phyloP scores from a whole-genome alignment of 768 basidiomycete species.

The Lactifluus hygrophoroides region DNA sequence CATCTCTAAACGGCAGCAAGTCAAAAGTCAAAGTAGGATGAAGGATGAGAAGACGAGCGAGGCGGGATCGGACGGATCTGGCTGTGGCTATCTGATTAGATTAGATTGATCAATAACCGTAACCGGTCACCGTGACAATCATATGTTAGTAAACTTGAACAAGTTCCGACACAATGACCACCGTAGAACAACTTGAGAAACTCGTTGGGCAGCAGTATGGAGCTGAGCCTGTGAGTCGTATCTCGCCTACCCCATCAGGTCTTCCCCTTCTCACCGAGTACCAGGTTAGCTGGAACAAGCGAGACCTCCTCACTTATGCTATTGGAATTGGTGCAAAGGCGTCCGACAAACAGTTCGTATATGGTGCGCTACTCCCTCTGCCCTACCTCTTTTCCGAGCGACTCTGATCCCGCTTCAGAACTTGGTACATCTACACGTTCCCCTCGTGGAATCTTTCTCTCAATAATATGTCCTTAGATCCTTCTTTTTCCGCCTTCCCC shows the following conservation, averaged over 20 bases:
- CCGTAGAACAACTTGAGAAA: slow-evolving; percentile 40
- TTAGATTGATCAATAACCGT: too few species aligned
- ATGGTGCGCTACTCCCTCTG: slow-evolving; percentile 36
- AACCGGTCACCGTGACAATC: too few species aligned
- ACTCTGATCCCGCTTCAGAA: slow-evolving; percentile 20
- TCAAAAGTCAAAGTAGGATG: too few species aligned
- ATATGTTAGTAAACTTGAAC: too few species aligned
- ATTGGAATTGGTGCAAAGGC: slow-evolving; percentile 75
- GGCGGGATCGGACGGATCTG: too few species aligned
- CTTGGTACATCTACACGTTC: slow-evolving; percentile 19
- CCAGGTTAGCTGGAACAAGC: slow-evolving; percentile 78
- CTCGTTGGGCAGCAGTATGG: slow-evolving; percentile 52
- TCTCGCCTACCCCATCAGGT: too few species aligned
- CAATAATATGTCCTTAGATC: slow-evolving; percentile 33
- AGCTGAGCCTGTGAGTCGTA: slow-evolving; percentile 43
- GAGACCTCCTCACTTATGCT: slow-evolving; percentile 74
- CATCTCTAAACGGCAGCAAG: too few species aligned
- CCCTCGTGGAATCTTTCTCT: neutral
- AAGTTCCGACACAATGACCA: slow-evolving; percentile 7
- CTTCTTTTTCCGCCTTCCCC: slow-evolving; percentile 66
- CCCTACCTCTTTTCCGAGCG: neutral
- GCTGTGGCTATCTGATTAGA: too few species aligned
- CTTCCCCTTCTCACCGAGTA: neutral
- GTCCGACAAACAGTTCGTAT: slow-evolving; percentile 60
- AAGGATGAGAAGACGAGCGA: too few species aligned